Evolutionary conservation across 257 asterid genomes (phyloP), one percentile per base, ranked within the genome.

Genomic region (Forsythia viridissima): DNA sequence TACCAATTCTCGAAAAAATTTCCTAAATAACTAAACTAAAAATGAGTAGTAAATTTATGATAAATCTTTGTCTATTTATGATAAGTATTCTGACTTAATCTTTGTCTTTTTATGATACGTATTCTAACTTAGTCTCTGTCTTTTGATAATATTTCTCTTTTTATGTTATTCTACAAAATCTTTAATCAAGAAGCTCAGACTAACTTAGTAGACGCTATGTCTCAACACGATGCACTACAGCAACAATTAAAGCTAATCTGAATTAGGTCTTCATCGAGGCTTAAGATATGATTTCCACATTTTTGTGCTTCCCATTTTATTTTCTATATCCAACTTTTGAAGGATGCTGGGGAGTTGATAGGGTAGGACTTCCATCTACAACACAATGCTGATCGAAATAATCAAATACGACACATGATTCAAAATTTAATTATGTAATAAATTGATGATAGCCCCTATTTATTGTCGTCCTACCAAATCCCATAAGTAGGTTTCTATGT

Each of bases 331-430:
- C 30, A 55, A 6, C 65, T 55, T 16, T 5, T 5, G 11, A 55
- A 55, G 11, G 65, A 55, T 18, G 24, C 65, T 7, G 11, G 4
- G 65, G 4, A 18, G 65, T 55, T 55, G 30, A 24, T 18, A n/a
- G 65, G 65, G 16, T 55, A 55, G 65, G 65, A 55, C 30, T 55
- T n/a, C 65, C 65, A n/a, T 55, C 30, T 65, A 96, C 82, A 40
- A 87, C 77, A 46, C 96, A 55, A 7, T 55, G 16, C 65, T 55
- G 1, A 7, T 55, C 11, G 34, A n/a, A 55, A 55, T 24, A 24
- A 24, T 24, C 24, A 55, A 55, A 55, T 55, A 12, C 18, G 1
- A 48, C 57, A 48, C 11, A 46, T 48, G 57, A 4, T 48, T 48
- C n/a, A 48, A 48, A 48, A 48, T 48, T 13, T 48, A 48, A 48